These are phyloP conservation scores for Amesomyces nigricolor DNA, from an alignment of 2,329 filamentous ascomycete species.

Conservation along the genomic window DNA sequence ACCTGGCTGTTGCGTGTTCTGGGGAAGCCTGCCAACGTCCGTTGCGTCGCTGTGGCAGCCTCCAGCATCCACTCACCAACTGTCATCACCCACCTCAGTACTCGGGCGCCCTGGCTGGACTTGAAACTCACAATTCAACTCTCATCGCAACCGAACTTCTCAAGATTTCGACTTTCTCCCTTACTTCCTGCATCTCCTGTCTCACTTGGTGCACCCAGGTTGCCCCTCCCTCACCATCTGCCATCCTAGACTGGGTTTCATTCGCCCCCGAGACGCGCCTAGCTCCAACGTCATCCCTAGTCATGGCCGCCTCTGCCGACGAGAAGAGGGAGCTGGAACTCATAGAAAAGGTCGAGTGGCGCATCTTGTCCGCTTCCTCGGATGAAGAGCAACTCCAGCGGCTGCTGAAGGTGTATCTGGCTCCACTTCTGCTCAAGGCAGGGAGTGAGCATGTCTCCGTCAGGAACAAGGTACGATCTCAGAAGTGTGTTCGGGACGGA, in stretches of 20 bases:
- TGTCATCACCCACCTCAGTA: too few relatives aligned
- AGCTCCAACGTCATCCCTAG: neutral
- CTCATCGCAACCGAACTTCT: neutral
- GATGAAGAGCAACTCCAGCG: constrained; percentile 77
- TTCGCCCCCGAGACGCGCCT: neutral
- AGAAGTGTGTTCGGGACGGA: neutral
- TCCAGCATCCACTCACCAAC: neutral
- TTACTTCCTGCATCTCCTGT: too few relatives aligned
- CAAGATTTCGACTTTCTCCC: too few relatives aligned
- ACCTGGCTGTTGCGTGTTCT: constrained; percentile 5
- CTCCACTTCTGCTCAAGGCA: constrained; percentile 79
- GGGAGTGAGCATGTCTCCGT: constrained; percentile 75
- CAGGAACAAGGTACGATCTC: constrained; percentile 59
- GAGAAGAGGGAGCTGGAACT: constrained; percentile 74
- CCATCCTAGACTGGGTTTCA: too few relatives aligned
- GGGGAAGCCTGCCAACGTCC: constrained; percentile 3
- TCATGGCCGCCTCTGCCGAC: constrained; percentile 35
- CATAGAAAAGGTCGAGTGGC: constrained; percentile 78
- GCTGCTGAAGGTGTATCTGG: constrained; percentile 71
- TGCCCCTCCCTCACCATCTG: neutral
- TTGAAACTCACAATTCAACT: neutral
- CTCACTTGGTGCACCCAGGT: too few relatives aligned
- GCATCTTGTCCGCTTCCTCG: constrained; percentile 71
- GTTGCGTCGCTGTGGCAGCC: constrained; percentile 6
- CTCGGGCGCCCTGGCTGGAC: neutral